Percentiles rank a stretch among this genome's conserved stretches.
phyloP scores from a whole-genome alignment of 164 flowering plant species.

The Taxillus chinensis region DNA sequence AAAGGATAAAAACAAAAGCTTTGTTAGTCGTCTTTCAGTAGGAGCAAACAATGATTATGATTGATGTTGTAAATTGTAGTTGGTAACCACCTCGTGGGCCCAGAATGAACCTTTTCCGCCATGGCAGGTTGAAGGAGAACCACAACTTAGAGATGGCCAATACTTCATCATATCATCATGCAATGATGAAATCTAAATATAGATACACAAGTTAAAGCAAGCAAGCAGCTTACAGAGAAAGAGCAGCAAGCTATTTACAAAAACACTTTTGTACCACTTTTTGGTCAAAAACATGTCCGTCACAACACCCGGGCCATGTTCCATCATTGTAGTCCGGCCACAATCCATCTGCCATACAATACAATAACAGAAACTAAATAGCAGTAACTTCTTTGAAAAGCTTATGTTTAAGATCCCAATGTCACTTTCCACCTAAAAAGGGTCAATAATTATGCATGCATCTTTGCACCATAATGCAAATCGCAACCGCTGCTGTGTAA shows the following conservation, averaged over 20 bases:
- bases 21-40: constrained; percentile 16
- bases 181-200: constrained; percentile 48
- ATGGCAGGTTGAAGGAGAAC: constrained; percentile 43
- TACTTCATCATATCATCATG: constrained; percentile 46
- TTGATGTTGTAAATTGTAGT: neutral
- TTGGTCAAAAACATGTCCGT: constrained; percentile 28
- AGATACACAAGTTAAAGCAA: constrained; percentile 5
- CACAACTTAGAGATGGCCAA: constrained; percentile 82
- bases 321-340: constrained; percentile 86
- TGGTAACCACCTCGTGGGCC: constrained; percentile 76
- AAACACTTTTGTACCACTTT: constrained; percentile 33
- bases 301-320: constrained; percentile 78
- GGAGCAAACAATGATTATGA: no score
- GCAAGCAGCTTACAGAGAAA: neutral
- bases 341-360: constrained; percentile 48
- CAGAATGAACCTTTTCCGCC: constrained; percentile 72
- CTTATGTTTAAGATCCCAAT: neutral
- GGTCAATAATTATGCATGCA: neutral
- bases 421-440: neutral
- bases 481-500: neutral
- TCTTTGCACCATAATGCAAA: neutral
- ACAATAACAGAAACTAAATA: constrained; percentile 3
- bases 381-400: neutral
- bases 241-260: neutral
- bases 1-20: neutral